phyloP scores from a whole-genome alignment of 1,139 yeast genomes.

The Yamadazyma friedrichii region DNA sequence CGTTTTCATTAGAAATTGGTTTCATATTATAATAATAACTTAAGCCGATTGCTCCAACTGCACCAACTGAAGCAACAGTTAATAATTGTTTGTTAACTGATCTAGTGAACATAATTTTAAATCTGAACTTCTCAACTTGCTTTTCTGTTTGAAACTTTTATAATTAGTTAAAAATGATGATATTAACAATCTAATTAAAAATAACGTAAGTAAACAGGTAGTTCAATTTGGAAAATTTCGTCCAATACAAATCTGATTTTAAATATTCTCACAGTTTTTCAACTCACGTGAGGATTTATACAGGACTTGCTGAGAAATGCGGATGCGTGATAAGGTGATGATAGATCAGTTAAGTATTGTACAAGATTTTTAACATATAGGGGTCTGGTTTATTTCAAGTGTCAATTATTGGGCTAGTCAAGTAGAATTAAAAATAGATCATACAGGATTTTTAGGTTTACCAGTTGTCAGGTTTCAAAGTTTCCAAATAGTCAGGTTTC shows the following conservation, averaged over 20 bases:
- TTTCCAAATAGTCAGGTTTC: no score
- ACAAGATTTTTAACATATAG: no score
- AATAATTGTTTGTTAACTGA: slow-evolving; percentile 9
- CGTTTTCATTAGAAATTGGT: slow-evolving; percentile 45
- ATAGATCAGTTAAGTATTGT: no score
- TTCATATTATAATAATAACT: slow-evolving; percentile 41
- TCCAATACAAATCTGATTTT: not conserved
- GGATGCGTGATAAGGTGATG: not conserved
- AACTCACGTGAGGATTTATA: not conserved
- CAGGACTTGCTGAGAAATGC: slow-evolving; percentile 1
- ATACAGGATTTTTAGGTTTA: no score
- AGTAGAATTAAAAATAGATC: no score
- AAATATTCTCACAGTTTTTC: no score
- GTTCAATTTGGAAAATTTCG: not conserved
- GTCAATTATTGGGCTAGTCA: no score
- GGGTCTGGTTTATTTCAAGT: no score
- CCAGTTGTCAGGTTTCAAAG: no score
- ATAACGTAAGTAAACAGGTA: not conserved
- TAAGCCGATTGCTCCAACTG: slow-evolving; percentile 54
- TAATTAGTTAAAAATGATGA: no score
- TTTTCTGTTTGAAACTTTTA: no score
- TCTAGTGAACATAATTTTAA: slow-evolving; percentile 5
- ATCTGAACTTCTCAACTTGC: no score
- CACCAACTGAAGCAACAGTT: slow-evolving; percentile 14
- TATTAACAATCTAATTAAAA: not conserved